These are phyloP conservation scores for Parasitella parasitica DNA, from an alignment of 371 early-diverging fungal genomes.

Conservation along the genomic window DNA sequence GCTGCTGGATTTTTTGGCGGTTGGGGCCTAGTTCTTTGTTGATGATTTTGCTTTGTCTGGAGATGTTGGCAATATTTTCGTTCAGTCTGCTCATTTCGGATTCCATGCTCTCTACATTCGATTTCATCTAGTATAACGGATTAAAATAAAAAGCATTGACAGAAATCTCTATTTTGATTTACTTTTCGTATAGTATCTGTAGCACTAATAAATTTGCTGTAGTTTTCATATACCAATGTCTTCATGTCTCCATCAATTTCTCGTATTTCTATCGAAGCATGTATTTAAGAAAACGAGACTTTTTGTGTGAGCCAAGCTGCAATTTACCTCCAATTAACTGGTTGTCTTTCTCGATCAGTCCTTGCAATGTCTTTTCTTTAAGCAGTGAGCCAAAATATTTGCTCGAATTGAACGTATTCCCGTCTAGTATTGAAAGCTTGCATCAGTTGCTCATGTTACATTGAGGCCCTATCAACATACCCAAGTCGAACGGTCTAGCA, in stretches of 20 bases:
- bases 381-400: conserved; percentile 72
- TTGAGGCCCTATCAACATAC: too few species aligned
- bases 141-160: not conserved
- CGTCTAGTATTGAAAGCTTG: conserved; percentile 44
- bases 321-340: conserved; percentile 67
- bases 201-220: conserved; percentile 92
- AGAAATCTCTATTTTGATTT: not conserved
- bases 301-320: too few species aligned
- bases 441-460: not conserved
- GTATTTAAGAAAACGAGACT: not conserved
- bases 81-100: conserved; percentile 73
- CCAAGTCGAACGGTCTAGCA: conserved; percentile 32
- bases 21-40: conserved; percentile 62
- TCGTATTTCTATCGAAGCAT: conserved; percentile 59
- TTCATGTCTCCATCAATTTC: conserved; percentile 96
- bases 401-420: conserved; percentile 69
- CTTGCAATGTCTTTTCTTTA: conserved; percentile 64
- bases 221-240: conserved; percentile 95
- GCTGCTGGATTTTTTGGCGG: conserved; percentile 70
- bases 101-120: conserved; percentile 78
- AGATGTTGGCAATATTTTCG: conserved; percentile 68
- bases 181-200: conserved; percentile 85
- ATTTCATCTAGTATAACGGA: conserved; percentile 59
- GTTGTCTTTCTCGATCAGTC: conserved; percentile 73
- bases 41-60: conserved; percentile 52